These are phyloP conservation scores for Dactylellina haptotyla DNA, from an alignment of 2,329 filamentous ascomycete genomes.

Conservation along the genomic window DNA sequence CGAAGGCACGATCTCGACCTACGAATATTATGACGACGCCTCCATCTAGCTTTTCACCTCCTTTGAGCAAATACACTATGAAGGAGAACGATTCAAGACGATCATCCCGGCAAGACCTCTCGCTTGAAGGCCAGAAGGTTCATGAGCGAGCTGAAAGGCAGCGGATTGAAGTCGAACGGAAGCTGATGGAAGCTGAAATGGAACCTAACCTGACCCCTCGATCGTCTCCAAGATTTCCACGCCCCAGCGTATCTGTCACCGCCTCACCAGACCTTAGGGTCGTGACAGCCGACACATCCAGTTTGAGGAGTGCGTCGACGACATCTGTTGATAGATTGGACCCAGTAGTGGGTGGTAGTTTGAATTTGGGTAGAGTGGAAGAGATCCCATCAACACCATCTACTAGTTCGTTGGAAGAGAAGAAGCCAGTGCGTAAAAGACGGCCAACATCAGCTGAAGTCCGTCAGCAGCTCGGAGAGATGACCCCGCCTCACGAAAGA, in stretches of 20 bases:
- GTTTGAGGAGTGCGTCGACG: conserved; percentile 41
- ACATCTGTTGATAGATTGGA: conserved; percentile 45
- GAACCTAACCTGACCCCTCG: conserved; percentile 38
- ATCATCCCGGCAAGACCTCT: conserved; percentile 28
- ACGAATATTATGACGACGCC: conserved; percentile 9
- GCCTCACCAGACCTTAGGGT: conserved; percentile 45
- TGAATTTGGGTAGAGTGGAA: conserved; percentile 18
- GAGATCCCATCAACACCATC: conserved; percentile 17
- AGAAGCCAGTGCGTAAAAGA: conserved; percentile 18
- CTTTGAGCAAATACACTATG: conserved; percentile 15
- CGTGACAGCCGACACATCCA: conserved; percentile 22
- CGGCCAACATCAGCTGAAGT: conserved; percentile 48
- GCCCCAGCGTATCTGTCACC: conserved; percentile 37
- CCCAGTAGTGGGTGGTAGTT: conserved; percentile 26
- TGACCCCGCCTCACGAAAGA: conserved; percentile 51
- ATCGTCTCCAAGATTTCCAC: conserved; percentile 43
- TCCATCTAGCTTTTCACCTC: conserved; percentile 26
- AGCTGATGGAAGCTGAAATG: conserved; percentile 44
- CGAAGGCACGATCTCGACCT: conserved; percentile 20
- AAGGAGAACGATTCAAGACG: conserved; percentile 30
- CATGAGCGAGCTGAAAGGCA: conserved; percentile 52
- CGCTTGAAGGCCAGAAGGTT: conserved; percentile 35
- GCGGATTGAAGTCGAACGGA: conserved; percentile 42
- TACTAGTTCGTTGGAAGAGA: conserved; percentile 9
- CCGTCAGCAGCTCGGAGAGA: conserved; percentile 47